These are phyloP conservation scores for Fusarium zealandicum DNA, from an alignment of 2,329 filamentous ascomycete genomes.

Conservation along the genomic window DNA sequence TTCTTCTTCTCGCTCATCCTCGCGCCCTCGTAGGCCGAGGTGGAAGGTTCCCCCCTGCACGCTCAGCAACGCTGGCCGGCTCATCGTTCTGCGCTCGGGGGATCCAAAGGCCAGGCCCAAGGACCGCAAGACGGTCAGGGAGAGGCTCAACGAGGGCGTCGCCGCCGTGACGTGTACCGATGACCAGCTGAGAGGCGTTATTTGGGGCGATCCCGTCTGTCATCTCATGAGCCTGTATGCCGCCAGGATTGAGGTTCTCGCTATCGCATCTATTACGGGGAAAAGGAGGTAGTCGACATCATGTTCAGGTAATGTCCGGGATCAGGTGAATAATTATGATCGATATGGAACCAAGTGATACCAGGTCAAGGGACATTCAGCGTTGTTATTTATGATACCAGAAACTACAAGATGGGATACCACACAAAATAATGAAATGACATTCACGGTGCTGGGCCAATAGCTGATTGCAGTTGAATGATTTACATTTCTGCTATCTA, in stretches of 20 bases:
- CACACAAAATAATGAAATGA: conserved; percentile 8
- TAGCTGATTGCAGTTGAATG: neutral
- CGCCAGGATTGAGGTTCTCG: conserved; percentile 73
- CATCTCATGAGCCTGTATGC: conserved; percentile 84
- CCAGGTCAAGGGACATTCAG: neutral
- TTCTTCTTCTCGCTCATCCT: conserved; percentile 19
- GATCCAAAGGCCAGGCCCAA: conserved; percentile 48
- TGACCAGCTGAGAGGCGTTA: conserved; percentile 69
- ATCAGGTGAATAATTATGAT: neutral
- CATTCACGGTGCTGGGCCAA: neutral
- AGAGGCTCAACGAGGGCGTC: conserved; percentile 64
- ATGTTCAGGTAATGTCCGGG: neutral
- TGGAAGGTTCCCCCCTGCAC: conserved; percentile 73
- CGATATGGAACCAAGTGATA: too few species aligned
- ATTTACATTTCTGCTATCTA: conserved; percentile 21
- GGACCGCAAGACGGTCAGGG: conserved; percentile 57
- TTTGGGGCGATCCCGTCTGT: conserved; percentile 84
- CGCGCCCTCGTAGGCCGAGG: conserved; percentile 45
- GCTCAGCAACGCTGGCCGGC: conserved; percentile 73
- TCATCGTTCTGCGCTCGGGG: conserved; percentile 70
- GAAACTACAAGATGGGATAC: conserved; percentile 14
- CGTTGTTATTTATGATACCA: conserved; percentile 24
- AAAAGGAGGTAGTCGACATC: conserved; percentile 5
- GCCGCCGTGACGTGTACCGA: conserved; percentile 74
- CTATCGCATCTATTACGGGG: conserved; percentile 61